Evolutionary conservation across 1,139 yeast species (phyloP).

Genomic region (Lizanozyma gosingica): DNA sequence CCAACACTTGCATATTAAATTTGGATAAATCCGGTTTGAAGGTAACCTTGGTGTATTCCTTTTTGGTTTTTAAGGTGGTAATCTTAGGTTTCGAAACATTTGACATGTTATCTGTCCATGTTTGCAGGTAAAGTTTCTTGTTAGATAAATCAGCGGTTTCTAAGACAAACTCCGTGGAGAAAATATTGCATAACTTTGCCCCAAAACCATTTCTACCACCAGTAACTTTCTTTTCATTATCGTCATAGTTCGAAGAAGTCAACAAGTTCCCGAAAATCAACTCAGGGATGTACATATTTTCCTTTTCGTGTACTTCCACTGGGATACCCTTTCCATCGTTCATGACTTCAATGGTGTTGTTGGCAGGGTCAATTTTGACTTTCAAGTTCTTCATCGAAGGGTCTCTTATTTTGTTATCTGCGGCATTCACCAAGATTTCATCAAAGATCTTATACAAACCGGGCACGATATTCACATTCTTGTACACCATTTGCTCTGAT

Average conservation of each 20-base stretch:
- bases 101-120: slow-evolving; percentile 85
- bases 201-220: slow-evolving; percentile 99
- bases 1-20: slow-evolving; percentile 77
- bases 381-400: slow-evolving; percentile 79
- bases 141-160: slow-evolving; percentile 80
- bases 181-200: slow-evolving; percentile 88
- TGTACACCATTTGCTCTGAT: slow-evolving; percentile 63
- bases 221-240: slow-evolving; percentile 87
- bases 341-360: slow-evolving; percentile 66
- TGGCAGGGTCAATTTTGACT: slow-evolving; percentile 70
- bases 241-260: slow-evolving; percentile 95
- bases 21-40: slow-evolving; percentile 83
- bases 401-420: slow-evolving; percentile 95
- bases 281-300: slow-evolving; percentile 90
- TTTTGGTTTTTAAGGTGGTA: slow-evolving; percentile 45
- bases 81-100: slow-evolving; percentile 71
- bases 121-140: slow-evolving; percentile 62
- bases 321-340: slow-evolving; percentile 98
- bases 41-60: slow-evolving; percentile 79
- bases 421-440: slow-evolving; percentile 96
- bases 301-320: slow-evolving; percentile 85
- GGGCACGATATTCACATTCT: slow-evolving; percentile 77
- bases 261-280: slow-evolving; percentile 91
- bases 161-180: slow-evolving; percentile 76
- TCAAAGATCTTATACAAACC: slow-evolving; percentile 95